phyloP scores from a whole-genome alignment of 345 rosid genomes.

The Viola odorata region DNA sequence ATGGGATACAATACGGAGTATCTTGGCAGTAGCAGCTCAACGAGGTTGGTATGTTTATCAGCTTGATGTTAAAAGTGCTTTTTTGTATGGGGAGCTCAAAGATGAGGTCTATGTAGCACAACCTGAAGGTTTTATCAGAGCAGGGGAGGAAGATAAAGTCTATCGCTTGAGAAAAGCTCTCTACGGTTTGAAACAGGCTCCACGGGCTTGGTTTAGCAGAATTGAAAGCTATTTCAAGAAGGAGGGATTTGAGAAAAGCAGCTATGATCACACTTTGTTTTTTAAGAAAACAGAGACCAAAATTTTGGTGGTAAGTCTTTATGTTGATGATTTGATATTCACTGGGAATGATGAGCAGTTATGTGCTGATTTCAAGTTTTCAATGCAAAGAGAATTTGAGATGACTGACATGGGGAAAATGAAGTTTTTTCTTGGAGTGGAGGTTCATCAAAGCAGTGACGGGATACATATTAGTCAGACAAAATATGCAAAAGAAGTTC shows the following conservation, averaged over 20 bases:
- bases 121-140: not conserved
- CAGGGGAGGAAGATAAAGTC: not conserved
- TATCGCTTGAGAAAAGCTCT: not conserved
- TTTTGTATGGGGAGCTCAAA: not conserved
- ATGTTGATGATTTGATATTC: not conserved
- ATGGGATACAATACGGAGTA: not conserved
- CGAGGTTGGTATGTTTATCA: not conserved
- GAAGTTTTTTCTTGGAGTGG: not conserved
- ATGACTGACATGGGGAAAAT: not conserved
- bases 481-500: not conserved
- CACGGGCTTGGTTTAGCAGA: not conserved
- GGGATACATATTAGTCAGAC: not conserved
- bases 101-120: no score
- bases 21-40: not conserved
- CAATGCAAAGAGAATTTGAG: not conserved
- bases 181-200: not conserved
- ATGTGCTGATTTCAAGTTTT: not conserved
- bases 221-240: not conserved
- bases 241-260: not conserved
- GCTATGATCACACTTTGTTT: not conserved
- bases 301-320: not conserved
- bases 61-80: not conserved
- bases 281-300: not conserved
- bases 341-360: not conserved
- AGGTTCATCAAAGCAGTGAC: not conserved